These are phyloP conservation scores for Chaetomium sp. DNA, from an alignment of 2,329 filamentous ascomycete genomes.

Conservation along the genomic window DNA sequence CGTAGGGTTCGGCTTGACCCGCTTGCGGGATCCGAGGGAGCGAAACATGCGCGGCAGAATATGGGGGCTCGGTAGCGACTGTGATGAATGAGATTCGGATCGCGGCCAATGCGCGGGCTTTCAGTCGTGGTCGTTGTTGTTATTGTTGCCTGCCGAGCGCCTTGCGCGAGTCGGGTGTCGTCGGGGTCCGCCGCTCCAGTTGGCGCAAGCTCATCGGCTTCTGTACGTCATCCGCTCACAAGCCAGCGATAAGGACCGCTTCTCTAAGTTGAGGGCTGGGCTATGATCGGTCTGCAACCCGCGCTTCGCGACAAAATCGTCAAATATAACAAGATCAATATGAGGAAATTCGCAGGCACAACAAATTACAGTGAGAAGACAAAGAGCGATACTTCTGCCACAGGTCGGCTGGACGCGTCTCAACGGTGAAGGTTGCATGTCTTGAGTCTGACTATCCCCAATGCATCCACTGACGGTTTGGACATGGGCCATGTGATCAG, in stretches of 20 bases:
- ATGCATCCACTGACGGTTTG: neutral
- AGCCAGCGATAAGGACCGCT: too few species aligned
- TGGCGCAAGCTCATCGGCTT: conserved; percentile 13
- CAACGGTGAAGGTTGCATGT: neutral
- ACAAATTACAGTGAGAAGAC: too few species aligned
- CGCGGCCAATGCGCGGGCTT: neutral
- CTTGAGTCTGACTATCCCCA: neutral
- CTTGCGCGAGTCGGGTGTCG: conserved; percentile 2
- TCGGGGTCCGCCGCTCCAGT: neutral
- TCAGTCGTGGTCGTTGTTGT: neutral
- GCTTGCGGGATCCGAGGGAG: conserved; percentile 39
- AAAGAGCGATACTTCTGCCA: neutral
- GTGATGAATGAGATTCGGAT: neutral
- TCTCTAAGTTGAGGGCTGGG: too few species aligned
- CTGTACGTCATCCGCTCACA: conserved; percentile 18
- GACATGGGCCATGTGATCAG: neutral
- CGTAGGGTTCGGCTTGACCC: conserved; percentile 32
- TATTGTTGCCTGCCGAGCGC: conserved; percentile 8
- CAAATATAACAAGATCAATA: too few species aligned
- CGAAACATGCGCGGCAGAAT: neutral
- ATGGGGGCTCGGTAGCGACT: neutral
- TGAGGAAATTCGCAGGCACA: too few species aligned
- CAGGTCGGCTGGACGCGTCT: neutral
- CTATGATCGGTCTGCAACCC: too few species aligned
- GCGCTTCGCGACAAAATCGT: too few species aligned